Evolutionary conservation across 768 basidiomycete genomes (phyloP), one percentile per base, ranked within the genome.

Genomic region (Phylloporus scabripes): DNA sequence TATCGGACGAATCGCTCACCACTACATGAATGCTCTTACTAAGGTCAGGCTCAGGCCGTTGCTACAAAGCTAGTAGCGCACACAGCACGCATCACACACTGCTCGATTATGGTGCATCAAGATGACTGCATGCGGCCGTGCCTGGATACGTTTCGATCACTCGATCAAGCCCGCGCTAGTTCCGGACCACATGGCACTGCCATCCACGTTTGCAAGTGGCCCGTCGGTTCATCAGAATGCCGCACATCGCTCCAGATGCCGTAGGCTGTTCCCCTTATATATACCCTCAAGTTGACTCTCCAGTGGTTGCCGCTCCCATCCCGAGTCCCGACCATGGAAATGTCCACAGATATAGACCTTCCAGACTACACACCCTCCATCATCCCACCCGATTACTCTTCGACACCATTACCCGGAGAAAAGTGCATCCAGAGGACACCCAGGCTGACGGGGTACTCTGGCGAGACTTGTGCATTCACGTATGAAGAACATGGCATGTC

Each of bases 371-470:
- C 80, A 0, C 72, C 78, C 2, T 76, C 81, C 6, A 64, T 66
- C 2, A 64, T 66, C 2, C 77, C 77, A 23, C 85, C 85, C 1
- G 60, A 67, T 7, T 87, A 87, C 59, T 81, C 85, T 42, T 73
- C 62, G 31, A 74, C 74, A 23, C 82, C 78, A 29, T 61, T 71
- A 4, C 68, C 64, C 2, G 79, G 74, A 23, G 84, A 87, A 55
- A 68, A 70, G 46, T 70, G 70, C 15, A 74, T 87, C 7, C 75
- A 79, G 36, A 72, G 71, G 38, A 76, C 80, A 0, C 78, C 66
- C 21, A 52, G 29, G 15, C 47, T 46, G n/a, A 21, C 44, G 7
- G 26, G 33, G 11, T 20, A 31, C 43, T 39, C 46, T 21, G 52
- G 43, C 12, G 65, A 55, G 36, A 57, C 49, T n/a, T 56, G 46